A percentile compares a stretch with the other conserved stretches of the same genome.
Conservation (phyloP, 768 basidiomycete genomes). For the Lentinus tigrinus region DNA sequence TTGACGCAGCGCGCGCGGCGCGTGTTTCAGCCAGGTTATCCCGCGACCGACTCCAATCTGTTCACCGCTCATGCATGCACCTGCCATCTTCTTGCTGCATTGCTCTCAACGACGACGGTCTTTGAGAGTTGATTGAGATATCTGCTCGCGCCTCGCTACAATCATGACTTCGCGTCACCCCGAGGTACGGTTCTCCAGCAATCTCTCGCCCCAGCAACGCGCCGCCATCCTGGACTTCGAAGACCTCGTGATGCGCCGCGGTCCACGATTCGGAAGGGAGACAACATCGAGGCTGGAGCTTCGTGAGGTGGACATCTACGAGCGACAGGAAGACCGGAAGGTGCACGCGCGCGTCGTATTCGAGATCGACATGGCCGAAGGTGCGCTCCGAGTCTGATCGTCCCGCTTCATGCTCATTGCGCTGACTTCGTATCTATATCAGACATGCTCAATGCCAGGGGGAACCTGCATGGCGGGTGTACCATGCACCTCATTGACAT, state of each 20-base stretch:
- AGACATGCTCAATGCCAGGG: conserved; percentile 6
- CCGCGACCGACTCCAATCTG: too few species aligned
- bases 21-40: too few species aligned
- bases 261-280: background rate
- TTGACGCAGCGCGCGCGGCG: too few species aligned
- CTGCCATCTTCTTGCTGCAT: too few species aligned
- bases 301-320: background rate
- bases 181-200: background rate
- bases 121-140: too few species aligned
- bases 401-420: background rate
- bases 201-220: background rate
- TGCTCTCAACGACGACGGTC: too few species aligned
- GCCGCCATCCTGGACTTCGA: background rate
- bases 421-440: background rate
- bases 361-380: background rate
- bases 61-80: too few species aligned
- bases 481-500: conserved; percentile 6
- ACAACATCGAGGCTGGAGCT: background rate
- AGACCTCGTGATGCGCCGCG: background rate
- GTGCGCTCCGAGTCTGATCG: background rate
- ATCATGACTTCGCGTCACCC: too few species aligned
- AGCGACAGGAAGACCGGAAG: conserved; percentile 5
- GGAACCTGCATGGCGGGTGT: conserved; percentile 11
- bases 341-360: conserved; percentile 3
- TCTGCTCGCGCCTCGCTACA: too few species aligned